Conservation (phyloP, 495 filamentous ascomycete species). For the Amphirosellinia nigrospora region DNA sequence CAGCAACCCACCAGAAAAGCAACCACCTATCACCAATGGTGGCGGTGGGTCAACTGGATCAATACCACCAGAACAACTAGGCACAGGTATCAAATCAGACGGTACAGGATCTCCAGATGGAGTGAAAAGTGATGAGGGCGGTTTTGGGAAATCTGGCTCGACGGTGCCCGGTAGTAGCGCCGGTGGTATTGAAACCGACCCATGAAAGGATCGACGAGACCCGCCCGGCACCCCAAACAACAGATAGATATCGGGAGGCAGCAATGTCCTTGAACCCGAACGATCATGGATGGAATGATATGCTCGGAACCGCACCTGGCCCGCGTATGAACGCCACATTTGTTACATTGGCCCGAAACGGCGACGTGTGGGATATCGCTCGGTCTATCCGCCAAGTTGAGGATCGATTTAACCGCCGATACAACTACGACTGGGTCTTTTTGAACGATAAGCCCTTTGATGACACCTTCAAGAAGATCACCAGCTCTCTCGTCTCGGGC, state of each 20-base stretch:
- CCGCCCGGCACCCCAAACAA: conserved; percentile 42
- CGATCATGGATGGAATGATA: conserved; percentile 54
- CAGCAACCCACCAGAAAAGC: conserved; percentile 41
- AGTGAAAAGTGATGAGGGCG: background rate
- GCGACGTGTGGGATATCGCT: conserved; percentile 94
- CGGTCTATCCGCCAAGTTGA: conserved; percentile 93
- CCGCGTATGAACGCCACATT: conserved; percentile 94
- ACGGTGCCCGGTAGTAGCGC: conserved; percentile 20
- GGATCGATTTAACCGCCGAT: conserved; percentile 95
- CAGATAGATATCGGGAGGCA: conserved; percentile 49
- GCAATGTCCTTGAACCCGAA: conserved; percentile 54
- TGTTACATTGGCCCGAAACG: conserved; percentile 91
- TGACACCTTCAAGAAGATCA: conserved; percentile 89
- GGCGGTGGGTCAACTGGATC: conserved; percentile 13
- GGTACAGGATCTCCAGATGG: conserved; percentile 15
- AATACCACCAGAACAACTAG: conserved; percentile 7
- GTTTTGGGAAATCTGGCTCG: conserved; percentile 21
- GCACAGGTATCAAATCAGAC: conserved; percentile 36
- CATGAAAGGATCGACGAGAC: conserved; percentile 39
- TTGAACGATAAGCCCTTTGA: conserved; percentile 95
- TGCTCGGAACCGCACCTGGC: conserved; percentile 60
- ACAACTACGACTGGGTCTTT: conserved; percentile 99
- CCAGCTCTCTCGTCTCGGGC: conserved; percentile 85
- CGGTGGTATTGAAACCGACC: conserved; percentile 26
- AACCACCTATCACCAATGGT: conserved; percentile 32